phyloP scores from a whole-genome alignment of 2,329 filamentous ascomycete species.

The Endoconidiophora laricicola region DNA sequence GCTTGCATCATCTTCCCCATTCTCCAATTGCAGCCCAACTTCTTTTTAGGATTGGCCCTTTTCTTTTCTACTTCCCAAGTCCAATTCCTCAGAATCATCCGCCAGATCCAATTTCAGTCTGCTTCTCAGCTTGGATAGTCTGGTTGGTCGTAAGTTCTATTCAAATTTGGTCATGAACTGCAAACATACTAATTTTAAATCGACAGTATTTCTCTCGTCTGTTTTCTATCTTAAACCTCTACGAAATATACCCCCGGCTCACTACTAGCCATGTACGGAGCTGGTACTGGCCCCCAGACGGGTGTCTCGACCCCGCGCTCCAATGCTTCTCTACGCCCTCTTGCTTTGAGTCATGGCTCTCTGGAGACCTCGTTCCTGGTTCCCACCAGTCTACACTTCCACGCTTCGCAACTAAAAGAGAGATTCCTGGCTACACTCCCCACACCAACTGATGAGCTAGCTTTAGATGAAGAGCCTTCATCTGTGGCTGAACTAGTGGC shows the following conservation, averaged over 20 bases:
- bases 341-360: slow-evolving; percentile 80
- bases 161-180: neutral
- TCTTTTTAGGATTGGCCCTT: neutral
- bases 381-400: slow-evolving; percentile 88
- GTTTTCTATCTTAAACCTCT: neutral
- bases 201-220: neutral
- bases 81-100: neutral
- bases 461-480: slow-evolving; percentile 97
- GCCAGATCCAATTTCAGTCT: neutral
- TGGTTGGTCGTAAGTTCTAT: slow-evolving; percentile 4
- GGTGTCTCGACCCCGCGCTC: slow-evolving; percentile 94
- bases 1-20: neutral
- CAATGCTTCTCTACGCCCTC: slow-evolving; percentile 76
- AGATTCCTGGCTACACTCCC: slow-evolving; percentile 74
- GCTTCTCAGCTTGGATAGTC: too few species aligned
- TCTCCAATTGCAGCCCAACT: neutral
- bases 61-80: neutral
- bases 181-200: neutral
- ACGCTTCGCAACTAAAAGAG: slow-evolving; percentile 86
- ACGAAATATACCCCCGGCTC: slow-evolving; percentile 12
- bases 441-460: slow-evolving; percentile 85
- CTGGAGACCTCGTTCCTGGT: slow-evolving; percentile 95
- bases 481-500: slow-evolving; percentile 85
- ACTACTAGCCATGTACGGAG: slow-evolving; percentile 61
- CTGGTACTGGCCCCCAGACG: slow-evolving; percentile 71